phyloP scores from a whole-genome alignment of 192 early-diverging fungal species.

The Backusella tuberculispora region DNA sequence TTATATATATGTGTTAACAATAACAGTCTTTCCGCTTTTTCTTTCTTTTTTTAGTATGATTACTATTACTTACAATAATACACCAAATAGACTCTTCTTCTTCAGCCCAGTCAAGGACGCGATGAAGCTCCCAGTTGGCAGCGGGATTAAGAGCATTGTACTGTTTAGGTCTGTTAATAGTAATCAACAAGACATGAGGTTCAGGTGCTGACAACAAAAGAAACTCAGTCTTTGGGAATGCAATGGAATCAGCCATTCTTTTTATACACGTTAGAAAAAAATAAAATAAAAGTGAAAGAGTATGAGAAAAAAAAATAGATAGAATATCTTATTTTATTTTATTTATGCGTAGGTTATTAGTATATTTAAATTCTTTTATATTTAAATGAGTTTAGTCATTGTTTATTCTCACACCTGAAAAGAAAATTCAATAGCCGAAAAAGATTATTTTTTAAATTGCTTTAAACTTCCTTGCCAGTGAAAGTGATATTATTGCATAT shows the following conservation, averaged over 20 bases:
- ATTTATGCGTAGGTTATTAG: neutral
- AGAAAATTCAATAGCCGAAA: conserved; percentile 8
- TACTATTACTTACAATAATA: conserved; percentile 31
- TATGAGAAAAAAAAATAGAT: neutral
- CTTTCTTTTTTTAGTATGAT: neutral
- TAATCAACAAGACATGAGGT: conserved; percentile 37
- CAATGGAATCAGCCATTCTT: neutral
- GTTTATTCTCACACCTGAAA: neutral
- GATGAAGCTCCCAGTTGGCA: conserved; percentile 33
- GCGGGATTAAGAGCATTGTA: conserved; percentile 40
- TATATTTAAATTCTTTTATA: neutral
- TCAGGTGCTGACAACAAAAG: conserved; percentile 28
- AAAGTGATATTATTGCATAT: neutral
- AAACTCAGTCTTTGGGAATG: conserved; percentile 30
- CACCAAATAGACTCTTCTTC: conserved; percentile 36
- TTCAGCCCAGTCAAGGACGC: conserved; percentile 41
- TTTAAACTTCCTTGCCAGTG: neutral
- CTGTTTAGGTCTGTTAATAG: conserved; percentile 42
- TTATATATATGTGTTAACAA: neutral
- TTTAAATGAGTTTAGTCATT: conserved; percentile 8
- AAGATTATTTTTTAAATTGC: neutral
- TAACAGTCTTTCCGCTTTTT: neutral
- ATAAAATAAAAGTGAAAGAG: neutral
- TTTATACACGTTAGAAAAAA: neutral
- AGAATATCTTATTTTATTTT: neutral